Base-by-base conservation (phyloP, 2,329 filamentous ascomycete genomes). In the Aspergillus sp. region DNA sequence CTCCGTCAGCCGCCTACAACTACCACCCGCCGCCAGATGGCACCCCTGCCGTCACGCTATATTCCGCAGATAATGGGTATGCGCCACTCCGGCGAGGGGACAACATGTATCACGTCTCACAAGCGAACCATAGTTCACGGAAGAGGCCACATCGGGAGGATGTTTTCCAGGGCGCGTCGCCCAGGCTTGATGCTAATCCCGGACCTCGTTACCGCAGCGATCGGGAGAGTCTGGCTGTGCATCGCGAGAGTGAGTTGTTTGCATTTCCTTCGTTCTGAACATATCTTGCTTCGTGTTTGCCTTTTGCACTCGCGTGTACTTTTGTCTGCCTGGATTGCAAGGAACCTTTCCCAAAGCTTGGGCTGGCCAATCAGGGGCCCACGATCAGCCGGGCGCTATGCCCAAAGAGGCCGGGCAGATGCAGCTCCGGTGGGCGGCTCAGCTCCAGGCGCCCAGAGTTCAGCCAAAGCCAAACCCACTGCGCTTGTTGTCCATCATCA, bases 391-490 rank as follows among this genome's bases (percentile, higher is more conserved):
- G 27, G 27, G 27, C 27, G 27, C 27, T 31, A 31, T 31, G 27
- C 27, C 27, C 27, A 31, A 31, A 31, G 27, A 8, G 27, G 27
- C 8, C 27, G 27, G 27, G 27, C 8, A 9, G 9, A 31, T 31
- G 66, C 66, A 68, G 70, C 73, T 70, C 72, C 70, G 71, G 70
- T 31, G 27, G 27, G 27, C 27, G 46, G 70, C 69, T 71, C 67
- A 56, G 59, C 61, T 60, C 59, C 61, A 59, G 64, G 61, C 58
- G 59, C 62, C 46, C 46, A 49, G 37, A 35, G 27, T 41, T 21
- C 17, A 19, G 8, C 27, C 27, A 31, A 4, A 31, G 35, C 49
- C 33, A 27, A 41, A 43, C 35, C 50, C 56, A 40, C 51, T 54
- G 56, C 56, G 56, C 56, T 57, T 57, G 56, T 54, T 52, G 56